These are phyloP conservation scores for Penicillium psychrosexuale DNA, from an alignment of 2,329 filamentous ascomycete genomes.

Conservation along the genomic window DNA sequence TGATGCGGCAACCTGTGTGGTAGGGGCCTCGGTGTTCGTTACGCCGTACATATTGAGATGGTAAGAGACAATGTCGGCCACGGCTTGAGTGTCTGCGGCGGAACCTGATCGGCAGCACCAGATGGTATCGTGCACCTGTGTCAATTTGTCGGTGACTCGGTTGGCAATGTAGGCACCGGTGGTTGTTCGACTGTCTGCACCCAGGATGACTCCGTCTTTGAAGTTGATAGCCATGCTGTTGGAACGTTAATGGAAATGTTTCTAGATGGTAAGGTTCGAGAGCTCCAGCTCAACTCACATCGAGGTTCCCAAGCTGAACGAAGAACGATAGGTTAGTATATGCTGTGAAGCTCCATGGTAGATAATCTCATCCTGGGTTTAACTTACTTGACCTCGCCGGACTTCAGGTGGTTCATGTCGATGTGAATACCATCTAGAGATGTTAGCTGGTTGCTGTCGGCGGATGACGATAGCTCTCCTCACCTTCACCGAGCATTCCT, in stretches of 20 bases:
- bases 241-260: constrained; percentile 25
- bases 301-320: constrained; percentile 81
- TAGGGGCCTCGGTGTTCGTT: constrained; percentile 83
- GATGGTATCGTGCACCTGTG: constrained; percentile 96
- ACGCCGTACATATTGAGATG: constrained; percentile 91
- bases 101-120: constrained; percentile 99
- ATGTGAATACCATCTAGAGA: constrained; percentile 91
- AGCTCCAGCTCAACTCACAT: constrained; percentile 62
- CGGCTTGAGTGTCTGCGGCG: constrained; percentile 94
- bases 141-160: constrained; percentile 98
- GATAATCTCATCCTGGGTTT: background rate
- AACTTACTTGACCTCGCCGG: constrained; percentile 95
- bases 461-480: constrained; percentile 23
- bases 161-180: constrained; percentile 98
- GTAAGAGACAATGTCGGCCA: constrained; percentile 97
- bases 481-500: constrained; percentile 47
- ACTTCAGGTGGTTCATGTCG: constrained; percentile 98
- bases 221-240: constrained; percentile 96
- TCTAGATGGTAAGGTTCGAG: constrained; percentile 10
- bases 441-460: constrained; percentile 18
- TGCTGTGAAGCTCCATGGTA: constrained; percentile 3
- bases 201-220: constrained; percentile 94
- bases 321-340: constrained; percentile 30
- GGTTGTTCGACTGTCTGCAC: constrained; percentile 94
- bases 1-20: constrained; percentile 89